Percentiles rank a stretch among this genome's conserved stretches.
phyloP scores from a whole-genome alignment of 2,329 filamentous ascomycete genomes.

The Hypoxylon sp. region DNA sequence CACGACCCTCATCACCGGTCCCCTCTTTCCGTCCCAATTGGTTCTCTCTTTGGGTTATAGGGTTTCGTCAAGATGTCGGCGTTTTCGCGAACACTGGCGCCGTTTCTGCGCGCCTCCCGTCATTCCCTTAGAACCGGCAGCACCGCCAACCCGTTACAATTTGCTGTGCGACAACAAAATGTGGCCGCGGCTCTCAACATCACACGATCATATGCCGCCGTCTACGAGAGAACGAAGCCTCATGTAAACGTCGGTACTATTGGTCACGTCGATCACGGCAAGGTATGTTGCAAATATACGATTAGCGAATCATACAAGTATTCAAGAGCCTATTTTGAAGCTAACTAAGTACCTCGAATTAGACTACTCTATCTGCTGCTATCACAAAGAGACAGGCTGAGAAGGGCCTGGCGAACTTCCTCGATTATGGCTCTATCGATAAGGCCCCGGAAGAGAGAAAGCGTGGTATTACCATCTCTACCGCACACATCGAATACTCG shows the following conservation, averaged over 20 bases:
- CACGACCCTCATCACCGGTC: conserved; percentile 33
- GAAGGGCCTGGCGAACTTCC: conserved; percentile 93
- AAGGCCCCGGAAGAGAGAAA: conserved; percentile 99
- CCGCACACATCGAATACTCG: conserved; percentile 97
- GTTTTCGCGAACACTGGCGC: conserved; percentile 82
- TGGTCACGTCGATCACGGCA: conserved; percentile 99
- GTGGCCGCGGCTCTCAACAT: conserved; percentile 75
- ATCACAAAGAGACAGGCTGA: conserved; percentile 98
- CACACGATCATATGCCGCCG: conserved; percentile 74
- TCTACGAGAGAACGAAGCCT: conserved; percentile 91
- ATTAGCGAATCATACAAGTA: background rate
- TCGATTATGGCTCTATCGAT: conserved; percentile 98
- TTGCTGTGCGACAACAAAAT: conserved; percentile 74
- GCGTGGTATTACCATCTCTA: conserved; percentile 99
- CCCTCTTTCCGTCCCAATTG: conserved; percentile 38
- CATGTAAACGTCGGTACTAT: conserved; percentile 99
- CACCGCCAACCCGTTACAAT: conserved; percentile 82
- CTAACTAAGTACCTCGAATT: conserved; percentile 41
- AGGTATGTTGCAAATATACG: conserved; percentile 70
- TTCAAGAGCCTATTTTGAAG: conserved; percentile 40
- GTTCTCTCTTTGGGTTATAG: conserved; percentile 26
- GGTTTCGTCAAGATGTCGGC: conserved; percentile 76
- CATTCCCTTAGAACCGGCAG: conserved; percentile 78
- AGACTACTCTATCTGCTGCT: conserved; percentile 98
- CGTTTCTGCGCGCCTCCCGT: conserved; percentile 86